Evolutionary conservation across 2,329 filamentous ascomycete genomes (phyloP), one percentile per base, ranked within the genome.

Genomic region (Simplicillium sp.): DNA sequence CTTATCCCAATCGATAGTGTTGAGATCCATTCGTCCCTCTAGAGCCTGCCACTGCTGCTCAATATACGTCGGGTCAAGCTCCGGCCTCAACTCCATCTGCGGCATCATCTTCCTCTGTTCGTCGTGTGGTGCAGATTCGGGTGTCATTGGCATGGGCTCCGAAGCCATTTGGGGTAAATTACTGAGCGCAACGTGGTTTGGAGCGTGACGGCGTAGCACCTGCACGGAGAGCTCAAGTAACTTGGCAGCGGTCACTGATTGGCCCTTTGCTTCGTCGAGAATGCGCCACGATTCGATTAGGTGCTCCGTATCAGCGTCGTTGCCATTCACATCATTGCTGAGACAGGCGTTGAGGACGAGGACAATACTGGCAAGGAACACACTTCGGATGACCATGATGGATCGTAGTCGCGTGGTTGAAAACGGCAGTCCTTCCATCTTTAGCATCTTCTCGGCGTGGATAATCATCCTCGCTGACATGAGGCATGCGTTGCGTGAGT

Each of bases 1-100:
- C 34, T 51, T 53, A 32, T 61, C 58, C 56, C 59, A 62, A 36
- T 62, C 58, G 45, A 62, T 57, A 6, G 49, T 50, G 34, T 61
- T 56, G 16, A 62, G 37, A n/a, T 58, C 52, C 50, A 57, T 55
- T 14, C 51, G 50, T 0, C 51, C 50, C 18, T 55, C 55, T 1
- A 59, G 40, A 31, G 48, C 47, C 8, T 51, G 50, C 49, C 54
- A 50, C 34, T 51, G 49, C 34, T 51, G 48, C 18, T 56, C 56
- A 6, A 57, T 46, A 12, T 48, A 48, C 12, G 48, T 42, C 17
- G 43, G 37, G 43, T 50, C 11, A 12, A 43, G 39, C 9, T 35
- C 45, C 7, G 46, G 34, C n/a, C 47, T 12, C 35, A 44, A 18
- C 28, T 33, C 37, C 37, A 42, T 17, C 34, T 41, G n/a, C 5